A percentile compares a stretch with the other conserved stretches of the same genome.
These are phyloP conservation scores for Beauveria bassiana DNA, from an alignment of 2,329 filamentous ascomycete genomes.

Conservation along the genomic window DNA sequence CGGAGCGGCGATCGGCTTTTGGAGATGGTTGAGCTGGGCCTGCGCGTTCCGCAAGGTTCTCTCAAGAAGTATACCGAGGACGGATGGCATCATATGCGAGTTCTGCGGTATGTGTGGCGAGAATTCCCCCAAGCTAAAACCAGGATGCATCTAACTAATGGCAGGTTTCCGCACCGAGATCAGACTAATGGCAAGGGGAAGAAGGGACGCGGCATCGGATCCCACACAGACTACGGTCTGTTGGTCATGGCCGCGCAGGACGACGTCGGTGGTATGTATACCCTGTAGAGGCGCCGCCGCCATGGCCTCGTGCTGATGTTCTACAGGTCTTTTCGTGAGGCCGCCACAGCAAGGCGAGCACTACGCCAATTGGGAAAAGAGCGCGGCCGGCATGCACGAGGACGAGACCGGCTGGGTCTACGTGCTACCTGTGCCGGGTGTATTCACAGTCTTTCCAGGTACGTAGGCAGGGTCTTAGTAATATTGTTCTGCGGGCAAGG, in stretches of 20 bases:
- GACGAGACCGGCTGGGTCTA: conserved; percentile 40
- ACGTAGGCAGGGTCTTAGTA: conserved; percentile 10
- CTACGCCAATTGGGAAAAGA: conserved; percentile 38
- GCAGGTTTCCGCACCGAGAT: conserved; percentile 26
- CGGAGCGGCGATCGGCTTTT: conserved; percentile 37
- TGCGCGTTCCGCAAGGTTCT: conserved; percentile 31
- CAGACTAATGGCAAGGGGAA: conserved; percentile 41
- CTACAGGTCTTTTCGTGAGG: conserved; percentile 35
- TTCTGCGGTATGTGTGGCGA: conserved; percentile 30
- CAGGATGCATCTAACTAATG: not conserved
- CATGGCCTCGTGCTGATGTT: not conserved
- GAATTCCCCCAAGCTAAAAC: not conserved
- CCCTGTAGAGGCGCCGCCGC: not conserved
- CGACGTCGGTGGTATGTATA: conserved; percentile 35
- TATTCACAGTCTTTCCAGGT: conserved; percentile 43
- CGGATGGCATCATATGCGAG: conserved; percentile 44
- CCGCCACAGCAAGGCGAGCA: conserved; percentile 32
- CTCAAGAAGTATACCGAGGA: conserved; percentile 36
- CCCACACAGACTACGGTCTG: conserved; percentile 45
- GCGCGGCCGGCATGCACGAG: conserved; percentile 35
- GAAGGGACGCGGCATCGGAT: conserved; percentile 41
- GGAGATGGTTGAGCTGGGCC: conserved; percentile 36
- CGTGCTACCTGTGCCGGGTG: conserved; percentile 34
- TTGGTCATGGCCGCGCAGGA: conserved; percentile 43
- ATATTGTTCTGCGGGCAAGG: not conserved